Evolutionary conservation across 768 basidiomycete genomes (phyloP), one percentile per base, ranked within the genome.

Genomic region (Coprinopsis sp.): DNA sequence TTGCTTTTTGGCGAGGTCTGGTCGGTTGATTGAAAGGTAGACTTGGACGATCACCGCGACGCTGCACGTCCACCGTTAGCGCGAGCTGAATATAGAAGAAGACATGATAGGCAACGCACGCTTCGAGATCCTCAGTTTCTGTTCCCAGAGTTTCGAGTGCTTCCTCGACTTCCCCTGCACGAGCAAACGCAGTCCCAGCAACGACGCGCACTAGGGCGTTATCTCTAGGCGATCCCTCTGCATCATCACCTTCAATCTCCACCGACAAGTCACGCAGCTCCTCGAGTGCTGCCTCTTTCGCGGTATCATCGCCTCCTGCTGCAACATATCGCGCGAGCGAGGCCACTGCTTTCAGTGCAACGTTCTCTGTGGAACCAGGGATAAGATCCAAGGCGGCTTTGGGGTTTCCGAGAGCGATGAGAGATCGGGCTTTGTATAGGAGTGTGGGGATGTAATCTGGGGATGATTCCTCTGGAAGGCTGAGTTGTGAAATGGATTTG

Each of bases 101-200:
- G 44, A 44, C n/a, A 6, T 31, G n/a, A 25, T 3, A 27, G 23
- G 37, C 4, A 19, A 77, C 89, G 56, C 64, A 94, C 92, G 89
- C 87, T 72, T 97, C 93, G 29, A 92, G 76, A 55, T 90, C 87
- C 52, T 84, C 78, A 25, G 80, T 79, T 38, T 82, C 84, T 5
- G 77, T 78, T 6, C 83, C 82, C 25, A 97, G 72, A 0, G 89
- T 93, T 64, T 95, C 93, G 21, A 96, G 68, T 2, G 92, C 93
- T 66, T 97, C 93, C 64, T 96, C 93, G 10, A 87, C 66, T 66
- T 96, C 93, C 2, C 84, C 86, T 13, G 88, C 88, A 27, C 79
- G 70, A 13, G 83, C 77, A 62, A 95, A 95, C 1, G 91, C 89
- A 11, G 85, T 91, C n/a, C 84, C 91, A 24, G 90, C 89, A 16